Evolutionary conservation across 169 alveolate species (phyloP).

Genomic region (Amoebophrya sp.): DNA sequence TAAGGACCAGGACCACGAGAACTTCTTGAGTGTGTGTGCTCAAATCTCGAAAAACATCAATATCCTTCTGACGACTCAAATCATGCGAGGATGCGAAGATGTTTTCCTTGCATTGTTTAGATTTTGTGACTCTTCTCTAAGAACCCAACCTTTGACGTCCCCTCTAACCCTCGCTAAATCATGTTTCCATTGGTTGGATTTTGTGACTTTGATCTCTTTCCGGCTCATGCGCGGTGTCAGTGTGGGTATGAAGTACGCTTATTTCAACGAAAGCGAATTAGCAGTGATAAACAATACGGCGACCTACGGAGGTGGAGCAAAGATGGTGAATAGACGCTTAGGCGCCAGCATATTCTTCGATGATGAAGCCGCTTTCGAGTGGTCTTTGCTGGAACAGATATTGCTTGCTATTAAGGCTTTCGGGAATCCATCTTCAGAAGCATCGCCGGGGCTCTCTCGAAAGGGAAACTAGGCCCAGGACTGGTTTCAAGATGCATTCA

Average conservation of each 20-base stretch:
- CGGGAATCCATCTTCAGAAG: no score
- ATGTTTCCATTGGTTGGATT: neutral
- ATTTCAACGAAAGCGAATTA: neutral
- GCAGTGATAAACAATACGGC: neutral
- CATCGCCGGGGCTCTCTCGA: no score
- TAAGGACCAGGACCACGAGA: no score
- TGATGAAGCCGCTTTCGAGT: neutral
- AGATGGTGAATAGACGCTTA: neutral
- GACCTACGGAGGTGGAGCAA: neutral
- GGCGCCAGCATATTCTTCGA: neutral
- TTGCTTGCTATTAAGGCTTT: no score
- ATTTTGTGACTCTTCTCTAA: no score
- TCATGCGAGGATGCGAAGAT: no score
- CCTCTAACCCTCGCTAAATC: neutral
- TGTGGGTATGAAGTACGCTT: neutral
- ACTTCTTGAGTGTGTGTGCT: no score
- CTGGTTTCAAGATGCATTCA: no score
- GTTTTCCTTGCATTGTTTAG: neutral
- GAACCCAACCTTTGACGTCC: no score
- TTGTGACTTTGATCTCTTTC: neutral
- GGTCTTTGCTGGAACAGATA: neutral
- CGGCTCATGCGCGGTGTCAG: neutral
- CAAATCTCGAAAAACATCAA: no score
- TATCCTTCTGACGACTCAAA: no score
- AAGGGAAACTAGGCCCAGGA: no score